These are phyloP conservation scores for Malassezia sp. DNA, from an alignment of 1,284 basidiomycete genomes.

Conservation along the genomic window DNA sequence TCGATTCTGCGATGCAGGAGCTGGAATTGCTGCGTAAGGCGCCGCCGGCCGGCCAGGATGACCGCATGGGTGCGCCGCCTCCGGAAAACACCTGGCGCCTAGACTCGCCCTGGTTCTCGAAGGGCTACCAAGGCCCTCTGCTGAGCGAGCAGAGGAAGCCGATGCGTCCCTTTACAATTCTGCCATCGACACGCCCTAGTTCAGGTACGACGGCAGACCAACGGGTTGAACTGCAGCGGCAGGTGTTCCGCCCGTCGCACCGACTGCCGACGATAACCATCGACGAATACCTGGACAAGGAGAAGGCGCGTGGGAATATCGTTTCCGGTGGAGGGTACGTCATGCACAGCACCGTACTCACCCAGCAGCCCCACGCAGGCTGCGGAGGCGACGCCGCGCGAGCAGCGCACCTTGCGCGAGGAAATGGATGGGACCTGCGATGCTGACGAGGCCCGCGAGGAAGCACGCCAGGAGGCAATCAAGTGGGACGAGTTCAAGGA, in stretches of 20 bases:
- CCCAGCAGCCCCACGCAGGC: conserved; percentile 53
- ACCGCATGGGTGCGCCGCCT: not conserved
- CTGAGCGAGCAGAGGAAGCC: conserved; percentile 32
- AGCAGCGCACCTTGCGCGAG: conserved; percentile 13
- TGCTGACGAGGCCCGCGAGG: conserved; percentile 62
- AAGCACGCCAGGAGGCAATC: conserved; percentile 29
- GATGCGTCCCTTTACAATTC: conserved; percentile 40
- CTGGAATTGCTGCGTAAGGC: conserved; percentile 26
- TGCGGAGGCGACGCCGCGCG: conserved; percentile 55
- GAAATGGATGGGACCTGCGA: conserved; percentile 69
- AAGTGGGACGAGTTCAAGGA: conserved; percentile 35
- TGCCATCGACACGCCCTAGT: conserved; percentile 1
- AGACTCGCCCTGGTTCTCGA: conserved; percentile 19
- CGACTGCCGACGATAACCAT: conserved; percentile 88
- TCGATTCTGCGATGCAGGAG: conserved; percentile 29
- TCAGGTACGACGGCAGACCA: not conserved
- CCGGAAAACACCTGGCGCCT: conserved; percentile 29
- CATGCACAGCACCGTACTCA: too few relatives aligned
- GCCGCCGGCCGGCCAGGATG: conserved; percentile 19
- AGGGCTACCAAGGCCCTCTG: conserved; percentile 20
- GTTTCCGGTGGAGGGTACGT: too few relatives aligned
- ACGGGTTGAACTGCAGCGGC: conserved; percentile 55
- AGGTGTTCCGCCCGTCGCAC: conserved; percentile 78
- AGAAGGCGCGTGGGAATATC: conserved; percentile 70
- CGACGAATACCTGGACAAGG: conserved; percentile 85